These are phyloP conservation scores for Trichoderma koningii DNA, from an alignment of 2,329 filamentous ascomycete species.

Conservation along the genomic window DNA sequence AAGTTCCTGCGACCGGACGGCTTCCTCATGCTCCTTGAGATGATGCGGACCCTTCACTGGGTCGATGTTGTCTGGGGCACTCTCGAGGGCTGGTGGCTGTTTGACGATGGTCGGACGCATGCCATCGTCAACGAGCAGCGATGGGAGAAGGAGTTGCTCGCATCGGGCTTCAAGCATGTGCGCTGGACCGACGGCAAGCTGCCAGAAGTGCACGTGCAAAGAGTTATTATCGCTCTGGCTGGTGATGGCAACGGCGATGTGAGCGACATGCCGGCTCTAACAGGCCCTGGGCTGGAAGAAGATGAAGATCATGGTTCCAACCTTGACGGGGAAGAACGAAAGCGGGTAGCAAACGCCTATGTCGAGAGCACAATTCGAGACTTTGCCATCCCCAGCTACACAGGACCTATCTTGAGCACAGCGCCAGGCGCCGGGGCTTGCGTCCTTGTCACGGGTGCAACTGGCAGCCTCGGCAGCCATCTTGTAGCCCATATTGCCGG, in stretches of 20 bases:
- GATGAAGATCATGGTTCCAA: too few relatives aligned
- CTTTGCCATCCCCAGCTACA: neutral
- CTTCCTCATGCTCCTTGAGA: slow-evolving; percentile 29
- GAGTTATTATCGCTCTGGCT: neutral
- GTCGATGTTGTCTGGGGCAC: slow-evolving; percentile 40
- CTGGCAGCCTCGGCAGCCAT: neutral
- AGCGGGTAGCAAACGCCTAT: neutral
- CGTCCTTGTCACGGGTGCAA: neutral
- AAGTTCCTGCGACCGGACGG: slow-evolving; percentile 29
- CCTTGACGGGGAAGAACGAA: too few relatives aligned
- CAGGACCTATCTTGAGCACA: neutral
- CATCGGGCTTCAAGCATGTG: slow-evolving; percentile 30
- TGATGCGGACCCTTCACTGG: slow-evolving; percentile 31
- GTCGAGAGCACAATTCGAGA: neutral
- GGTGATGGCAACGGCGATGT: neutral
- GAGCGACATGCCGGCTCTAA: neutral
- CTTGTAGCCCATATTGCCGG: neutral
- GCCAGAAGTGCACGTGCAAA: slow-evolving; percentile 19
- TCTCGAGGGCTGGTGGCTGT: slow-evolving; percentile 43
- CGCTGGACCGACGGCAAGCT: slow-evolving; percentile 31
- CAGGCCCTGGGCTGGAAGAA: too few relatives aligned
- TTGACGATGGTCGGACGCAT: slow-evolving; percentile 29
- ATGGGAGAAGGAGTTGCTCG: slow-evolving; percentile 28
- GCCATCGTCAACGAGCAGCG: slow-evolving; percentile 23
- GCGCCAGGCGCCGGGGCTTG: neutral